phyloP scores from a whole-genome alignment of 2,329 filamentous ascomycete species.

The Triangularia verruculosa region DNA sequence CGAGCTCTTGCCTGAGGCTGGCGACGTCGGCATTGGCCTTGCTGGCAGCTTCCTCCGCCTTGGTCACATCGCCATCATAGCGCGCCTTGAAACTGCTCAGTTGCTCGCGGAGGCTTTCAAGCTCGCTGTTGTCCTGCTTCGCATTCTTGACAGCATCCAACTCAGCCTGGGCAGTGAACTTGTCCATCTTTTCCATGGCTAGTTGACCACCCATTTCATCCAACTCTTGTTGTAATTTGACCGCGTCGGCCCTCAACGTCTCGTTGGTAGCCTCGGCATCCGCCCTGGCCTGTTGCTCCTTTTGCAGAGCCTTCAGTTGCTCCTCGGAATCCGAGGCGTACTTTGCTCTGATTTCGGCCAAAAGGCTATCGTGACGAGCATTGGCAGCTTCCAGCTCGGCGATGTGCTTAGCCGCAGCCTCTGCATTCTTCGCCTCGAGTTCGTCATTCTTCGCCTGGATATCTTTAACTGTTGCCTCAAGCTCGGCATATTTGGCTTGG shows the following conservation, averaged over 20 bases:
- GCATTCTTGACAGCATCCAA: conserved; percentile 56
- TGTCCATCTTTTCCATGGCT: conserved; percentile 59
- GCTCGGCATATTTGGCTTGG: conserved; percentile 41
- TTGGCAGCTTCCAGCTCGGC: conserved; percentile 40
- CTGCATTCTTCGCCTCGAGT: conserved; percentile 44
- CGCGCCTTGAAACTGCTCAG: conserved; percentile 42
- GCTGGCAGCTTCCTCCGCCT: conserved; percentile 37
- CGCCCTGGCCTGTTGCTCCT: conserved; percentile 37
- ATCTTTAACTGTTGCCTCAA: conserved; percentile 34
- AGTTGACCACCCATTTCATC: conserved; percentile 52
- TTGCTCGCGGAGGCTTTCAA: conserved; percentile 51
- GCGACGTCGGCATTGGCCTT: conserved; percentile 39
- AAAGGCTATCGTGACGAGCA: conserved; percentile 35
- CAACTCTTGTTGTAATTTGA: conserved; percentile 46
- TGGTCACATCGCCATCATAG: conserved; percentile 33
- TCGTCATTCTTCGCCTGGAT: conserved; percentile 44
- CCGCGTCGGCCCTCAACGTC: conserved; percentile 40
- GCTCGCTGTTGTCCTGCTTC: conserved; percentile 54
- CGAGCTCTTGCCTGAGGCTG: conserved; percentile 43
- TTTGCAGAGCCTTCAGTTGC: conserved; percentile 35
- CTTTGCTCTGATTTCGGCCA: conserved; percentile 45
- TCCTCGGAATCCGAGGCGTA: conserved; percentile 32
- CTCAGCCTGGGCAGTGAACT: conserved; percentile 57
- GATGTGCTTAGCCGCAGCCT: conserved; percentile 41
- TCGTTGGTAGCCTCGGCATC: conserved; percentile 38